Conservation (phyloP, 345 rosid genomes). For the Eucalyptus erythrocorys region DNA sequence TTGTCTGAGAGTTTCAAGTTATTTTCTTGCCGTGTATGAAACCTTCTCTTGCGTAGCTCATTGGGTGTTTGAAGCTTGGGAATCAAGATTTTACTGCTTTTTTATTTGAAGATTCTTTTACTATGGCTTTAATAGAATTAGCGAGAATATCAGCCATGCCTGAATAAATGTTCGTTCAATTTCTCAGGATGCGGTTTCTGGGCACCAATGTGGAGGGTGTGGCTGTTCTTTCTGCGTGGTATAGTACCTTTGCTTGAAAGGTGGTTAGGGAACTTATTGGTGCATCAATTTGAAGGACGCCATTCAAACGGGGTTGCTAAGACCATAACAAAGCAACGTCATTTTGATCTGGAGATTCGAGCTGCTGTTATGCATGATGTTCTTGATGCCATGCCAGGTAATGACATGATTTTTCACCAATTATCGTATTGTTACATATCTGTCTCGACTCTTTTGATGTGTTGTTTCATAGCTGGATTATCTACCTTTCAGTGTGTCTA, state of each 20-base stretch:
- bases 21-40: background rate
- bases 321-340: conserved; percentile 97
- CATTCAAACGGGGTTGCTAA: conserved; percentile 99
- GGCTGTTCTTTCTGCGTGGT: conserved; percentile 97
- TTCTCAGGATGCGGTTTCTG: conserved; percentile 61
- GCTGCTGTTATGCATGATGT: conserved; percentile 99
- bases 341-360: conserved; percentile 96
- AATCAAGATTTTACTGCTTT: background rate
- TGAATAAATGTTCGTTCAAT: background rate
- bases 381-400: conserved; percentile 99
- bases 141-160: background rate
- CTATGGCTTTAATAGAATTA: background rate
- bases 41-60: background rate
- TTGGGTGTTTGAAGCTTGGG: background rate
- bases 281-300: conserved; percentile 97
- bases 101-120: background rate
- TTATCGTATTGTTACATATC: background rate
- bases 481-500: background rate
- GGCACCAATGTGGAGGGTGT: conserved; percentile 99
- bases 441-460: background rate
- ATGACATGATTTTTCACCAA: background rate
- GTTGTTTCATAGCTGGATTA: background rate
- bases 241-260: conserved; percentile 94
- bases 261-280: conserved; percentile 94
- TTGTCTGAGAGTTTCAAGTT: background rate